Conservation (phyloP, 169 alveolate genomes). For the Theileria sp. region DNA sequence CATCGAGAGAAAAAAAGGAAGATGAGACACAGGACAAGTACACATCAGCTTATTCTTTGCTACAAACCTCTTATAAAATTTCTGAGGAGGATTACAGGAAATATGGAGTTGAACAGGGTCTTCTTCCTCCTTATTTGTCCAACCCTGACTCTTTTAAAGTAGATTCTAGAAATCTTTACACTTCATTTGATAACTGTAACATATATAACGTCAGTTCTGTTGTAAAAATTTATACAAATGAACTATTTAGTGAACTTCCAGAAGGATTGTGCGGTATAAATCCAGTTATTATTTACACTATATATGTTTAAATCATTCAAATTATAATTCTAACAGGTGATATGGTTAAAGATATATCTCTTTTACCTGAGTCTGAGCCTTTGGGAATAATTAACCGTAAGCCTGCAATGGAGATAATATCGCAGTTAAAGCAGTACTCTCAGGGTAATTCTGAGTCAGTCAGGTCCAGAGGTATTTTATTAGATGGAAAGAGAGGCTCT, state of each 20-base stretch:
- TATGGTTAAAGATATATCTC: conserved; percentile 43
- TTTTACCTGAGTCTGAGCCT: conserved; percentile 63
- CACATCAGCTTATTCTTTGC: conserved; percentile 47
- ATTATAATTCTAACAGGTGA: conserved; percentile 40
- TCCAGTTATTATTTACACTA: neutral
- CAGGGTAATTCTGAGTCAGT: neutral
- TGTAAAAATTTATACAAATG: conserved; percentile 28
- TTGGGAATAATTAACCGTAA: conserved; percentile 61
- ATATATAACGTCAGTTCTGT: conserved; percentile 43
- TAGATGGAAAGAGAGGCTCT: conserved; percentile 79
- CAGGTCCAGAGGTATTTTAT: conserved; percentile 49
- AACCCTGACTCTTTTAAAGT: conserved; percentile 39
- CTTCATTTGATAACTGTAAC: conserved; percentile 28
- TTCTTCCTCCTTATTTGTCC: conserved; percentile 47
- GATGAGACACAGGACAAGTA: conserved; percentile 32
- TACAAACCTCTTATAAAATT: conserved; percentile 42
- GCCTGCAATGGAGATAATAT: conserved; percentile 57
- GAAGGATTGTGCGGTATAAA: conserved; percentile 62
- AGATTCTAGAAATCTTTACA: conserved; percentile 29
- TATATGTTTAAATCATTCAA: too few relatives aligned
- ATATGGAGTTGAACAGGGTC: conserved; percentile 57
- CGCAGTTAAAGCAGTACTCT: conserved; percentile 64
- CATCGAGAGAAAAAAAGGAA: conserved; percentile 1
- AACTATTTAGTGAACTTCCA: conserved; percentile 34
- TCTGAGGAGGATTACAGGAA: conserved; percentile 64